Evolutionary conservation across 305 asterid genomes (phyloP).

Genomic region (Fraxinus sp.): DNA sequence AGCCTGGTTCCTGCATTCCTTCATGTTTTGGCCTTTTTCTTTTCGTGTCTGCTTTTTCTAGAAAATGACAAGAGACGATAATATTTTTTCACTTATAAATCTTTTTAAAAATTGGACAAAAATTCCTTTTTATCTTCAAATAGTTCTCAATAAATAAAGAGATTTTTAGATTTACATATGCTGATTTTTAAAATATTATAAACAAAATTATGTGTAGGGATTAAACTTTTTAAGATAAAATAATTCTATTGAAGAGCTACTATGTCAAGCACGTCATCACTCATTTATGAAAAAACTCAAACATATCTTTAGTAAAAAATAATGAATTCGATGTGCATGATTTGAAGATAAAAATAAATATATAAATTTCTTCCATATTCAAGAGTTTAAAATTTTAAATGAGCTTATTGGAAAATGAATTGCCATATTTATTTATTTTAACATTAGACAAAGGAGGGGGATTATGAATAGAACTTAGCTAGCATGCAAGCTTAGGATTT

Average conservation of each 20-base stretch:
- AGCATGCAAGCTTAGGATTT: too few relatives aligned
- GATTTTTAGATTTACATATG: too few relatives aligned
- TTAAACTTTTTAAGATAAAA: too few relatives aligned
- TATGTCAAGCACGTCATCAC: not conserved
- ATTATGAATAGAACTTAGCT: not conserved
- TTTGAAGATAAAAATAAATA: not conserved
- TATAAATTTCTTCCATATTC: not conserved
- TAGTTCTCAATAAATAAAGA: not conserved
- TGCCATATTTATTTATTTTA: not conserved
- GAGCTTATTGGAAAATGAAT: not conserved
- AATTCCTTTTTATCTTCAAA: not conserved
- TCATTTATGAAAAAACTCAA: not conserved
- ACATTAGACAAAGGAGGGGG: not conserved
- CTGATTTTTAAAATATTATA: too few relatives aligned
- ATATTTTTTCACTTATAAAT: not conserved
- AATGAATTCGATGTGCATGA: too few relatives aligned
- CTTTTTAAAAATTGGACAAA: not conserved
- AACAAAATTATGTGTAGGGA: too few relatives aligned
- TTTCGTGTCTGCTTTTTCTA: not conserved
- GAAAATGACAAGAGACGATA: not conserved
- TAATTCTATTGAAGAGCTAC: not conserved
- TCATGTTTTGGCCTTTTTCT: not conserved
- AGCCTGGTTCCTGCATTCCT: slow-evolving; percentile 28
- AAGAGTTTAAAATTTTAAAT: not conserved
- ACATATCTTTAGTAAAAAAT: too few relatives aligned